These are phyloP conservation scores for Santalum album DNA, from an alignment of 164 flowering plant genomes.

Conservation along the genomic window DNA sequence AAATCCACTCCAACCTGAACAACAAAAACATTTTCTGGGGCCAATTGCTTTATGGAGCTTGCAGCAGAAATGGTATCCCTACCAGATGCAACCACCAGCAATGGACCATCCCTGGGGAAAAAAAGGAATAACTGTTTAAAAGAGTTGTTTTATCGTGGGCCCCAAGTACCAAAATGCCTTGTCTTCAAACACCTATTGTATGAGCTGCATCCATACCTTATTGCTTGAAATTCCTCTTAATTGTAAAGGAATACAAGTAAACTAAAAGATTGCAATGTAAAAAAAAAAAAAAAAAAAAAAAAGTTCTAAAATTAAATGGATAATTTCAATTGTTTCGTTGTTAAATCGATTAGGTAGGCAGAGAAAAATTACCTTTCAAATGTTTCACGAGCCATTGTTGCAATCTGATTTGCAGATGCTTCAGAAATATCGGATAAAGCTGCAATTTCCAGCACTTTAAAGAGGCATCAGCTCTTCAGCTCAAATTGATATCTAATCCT, in stretches of 20 bases:
- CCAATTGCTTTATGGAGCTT: constrained; percentile 66
- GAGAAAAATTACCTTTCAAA: constrained; percentile 55
- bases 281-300: too few relatives aligned
- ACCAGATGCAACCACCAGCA: constrained; percentile 90
- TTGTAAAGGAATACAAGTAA: not conserved
- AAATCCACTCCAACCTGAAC: constrained; percentile 59
- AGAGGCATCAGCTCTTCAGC: not conserved
- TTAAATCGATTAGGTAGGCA: not conserved
- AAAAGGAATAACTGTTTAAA: not conserved
- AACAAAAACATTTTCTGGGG: constrained; percentile 79
- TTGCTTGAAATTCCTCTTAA: not conserved
- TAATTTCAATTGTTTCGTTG: not conserved
- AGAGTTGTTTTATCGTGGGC: too few relatives aligned
- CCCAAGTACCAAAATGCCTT: not conserved
- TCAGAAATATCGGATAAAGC: constrained; percentile 58
- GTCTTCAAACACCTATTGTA: not conserved
- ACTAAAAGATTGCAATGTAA: not conserved
- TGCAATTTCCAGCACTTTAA: not conserved
- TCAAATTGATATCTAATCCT: not conserved
- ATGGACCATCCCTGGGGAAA: constrained; percentile 41
- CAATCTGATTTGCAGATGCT: constrained; percentile 73
- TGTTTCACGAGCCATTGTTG: constrained; percentile 60
- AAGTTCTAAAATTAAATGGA: not conserved
- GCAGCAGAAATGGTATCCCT: constrained; percentile 82
- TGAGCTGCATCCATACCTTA: not conserved